Conservation (phyloP, 345 rosid species). For the Pelargonium nanum region DNA sequence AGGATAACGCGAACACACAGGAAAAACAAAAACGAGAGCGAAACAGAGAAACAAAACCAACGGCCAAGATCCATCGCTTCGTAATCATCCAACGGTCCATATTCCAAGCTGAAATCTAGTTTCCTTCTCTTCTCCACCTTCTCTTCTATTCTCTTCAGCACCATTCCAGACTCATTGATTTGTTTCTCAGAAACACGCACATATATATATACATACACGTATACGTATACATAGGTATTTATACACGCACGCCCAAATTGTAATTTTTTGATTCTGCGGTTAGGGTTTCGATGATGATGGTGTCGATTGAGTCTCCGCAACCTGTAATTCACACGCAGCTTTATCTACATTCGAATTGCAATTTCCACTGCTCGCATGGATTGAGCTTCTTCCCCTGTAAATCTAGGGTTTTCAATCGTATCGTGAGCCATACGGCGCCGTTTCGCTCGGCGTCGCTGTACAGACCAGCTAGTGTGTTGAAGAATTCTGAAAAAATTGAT, state of each 20-base stretch:
- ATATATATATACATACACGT: background rate
- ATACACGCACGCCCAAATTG: background rate
- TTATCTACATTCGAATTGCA: constrained; percentile 13
- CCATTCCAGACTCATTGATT: background rate
- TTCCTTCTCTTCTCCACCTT: background rate
- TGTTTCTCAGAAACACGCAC: background rate
- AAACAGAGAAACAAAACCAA: background rate
- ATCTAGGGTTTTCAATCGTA: constrained; percentile 26
- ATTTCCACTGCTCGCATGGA: constrained; percentile 25
- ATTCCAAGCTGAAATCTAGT: background rate
- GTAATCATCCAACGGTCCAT: background rate
- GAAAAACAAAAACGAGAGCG: background rate
- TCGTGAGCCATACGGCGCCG: background rate
- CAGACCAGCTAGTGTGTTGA: background rate
- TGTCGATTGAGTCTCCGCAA: constrained; percentile 28
- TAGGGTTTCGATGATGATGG: constrained; percentile 34
- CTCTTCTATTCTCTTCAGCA: background rate
- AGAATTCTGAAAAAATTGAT: constrained; percentile 10
- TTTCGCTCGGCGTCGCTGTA: background rate
- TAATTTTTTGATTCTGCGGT: background rate
- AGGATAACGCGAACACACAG: background rate
- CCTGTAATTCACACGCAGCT: constrained; percentile 26
- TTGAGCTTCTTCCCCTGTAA: constrained; percentile 22
- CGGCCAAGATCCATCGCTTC: background rate
- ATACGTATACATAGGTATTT: background rate